Percentiles rank a stretch among this genome's conserved stretches.
These are phyloP conservation scores for Nyssa sinensis DNA, from an alignment of 148 eudicot genomes.

Conservation along the genomic window DNA sequence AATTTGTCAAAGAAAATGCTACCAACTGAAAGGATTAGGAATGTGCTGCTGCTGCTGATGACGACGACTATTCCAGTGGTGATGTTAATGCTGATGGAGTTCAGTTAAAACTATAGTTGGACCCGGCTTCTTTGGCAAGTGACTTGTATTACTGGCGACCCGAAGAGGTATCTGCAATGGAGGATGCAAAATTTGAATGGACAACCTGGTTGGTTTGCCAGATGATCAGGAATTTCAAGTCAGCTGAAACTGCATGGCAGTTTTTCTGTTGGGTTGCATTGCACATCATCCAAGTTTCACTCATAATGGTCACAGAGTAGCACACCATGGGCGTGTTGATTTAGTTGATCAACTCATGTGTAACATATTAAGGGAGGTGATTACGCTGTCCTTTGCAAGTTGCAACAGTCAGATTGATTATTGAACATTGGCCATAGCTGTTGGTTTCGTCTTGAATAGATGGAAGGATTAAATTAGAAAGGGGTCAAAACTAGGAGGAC, in stretches of 20 bases:
- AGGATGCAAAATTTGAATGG: conserved; percentile 81
- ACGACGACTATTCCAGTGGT: conserved; percentile 19
- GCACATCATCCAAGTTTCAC: conserved; percentile 70
- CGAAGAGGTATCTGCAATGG: conserved; percentile 64
- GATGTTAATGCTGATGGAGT: conserved; percentile 31
- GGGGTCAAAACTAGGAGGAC: no score
- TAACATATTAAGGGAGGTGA: conserved; percentile 49
- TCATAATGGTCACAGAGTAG: conserved; percentile 75
- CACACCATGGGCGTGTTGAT: conserved; percentile 49
- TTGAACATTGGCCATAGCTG: no score
- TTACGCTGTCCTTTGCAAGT: conserved; percentile 54
- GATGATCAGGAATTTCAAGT: conserved; percentile 67
- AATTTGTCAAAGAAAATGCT: conserved; percentile 50
- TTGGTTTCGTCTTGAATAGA: no score
- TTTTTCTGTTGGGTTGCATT: conserved; percentile 83
- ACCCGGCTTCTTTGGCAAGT: conserved; percentile 77
- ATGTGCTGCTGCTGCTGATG: conserved; percentile 29
- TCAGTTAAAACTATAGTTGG: conserved; percentile 89
- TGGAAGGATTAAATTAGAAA: no score
- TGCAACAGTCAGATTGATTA: conserved; percentile 55
- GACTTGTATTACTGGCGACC: conserved; percentile 67
- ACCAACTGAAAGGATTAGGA: conserved; percentile 70
- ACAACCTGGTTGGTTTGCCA: conserved; percentile 82
- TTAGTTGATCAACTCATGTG: conserved; percentile 55
- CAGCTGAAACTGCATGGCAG: conserved; percentile 70